Base-by-base conservation (phyloP, 305 asterid genomes). In the Fraxinus dipetala region DNA sequence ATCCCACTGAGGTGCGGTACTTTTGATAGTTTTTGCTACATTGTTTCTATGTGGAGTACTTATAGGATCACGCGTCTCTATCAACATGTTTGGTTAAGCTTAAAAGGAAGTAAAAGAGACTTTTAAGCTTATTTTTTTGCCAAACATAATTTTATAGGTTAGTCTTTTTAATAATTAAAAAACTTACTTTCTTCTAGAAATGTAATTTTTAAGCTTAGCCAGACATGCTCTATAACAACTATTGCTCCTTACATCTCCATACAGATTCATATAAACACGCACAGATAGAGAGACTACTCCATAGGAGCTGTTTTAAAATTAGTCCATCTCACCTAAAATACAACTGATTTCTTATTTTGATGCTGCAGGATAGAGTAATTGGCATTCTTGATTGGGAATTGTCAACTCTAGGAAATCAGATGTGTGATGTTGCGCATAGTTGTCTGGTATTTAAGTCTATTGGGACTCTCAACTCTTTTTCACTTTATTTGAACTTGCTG, bases 341-440 rank as follows among this genome's bases (percentile, higher is more conserved):
- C 69, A 31, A 72, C 24, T 75, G 26, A 48, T 48, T 77, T 28
- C 34, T 18, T 86, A 40, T 70, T 65, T 77, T 65, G 78, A 59
- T 83, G 59, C 40, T 89, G 84, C 97, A 96, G 99, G 97, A 93
- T 90, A 88, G 92, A 86, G 98, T 94, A 82, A 94, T 96, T 72
- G 99, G 98, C 75, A 88, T 96, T 84, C 92, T 96, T 75, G 99
- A 96, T 84, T 96, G 98, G 99, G 99, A 96, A 84, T 87, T 96
- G 45, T 94, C 99, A 51, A 94, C 99, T 32, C 87, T 96, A 72
- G 99, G 98, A 78, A 96, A 94, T 90, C 98, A 96, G 85, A 94
- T 96, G 98, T 92, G 94, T 48, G 99, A 96, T 67, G 95, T 96
- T 88, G 98, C 99, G 14, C 87, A 91, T 89, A 93, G 97, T 90